These are phyloP conservation scores for Blastobotrys capitulatus DNA, from an alignment of 1,139 yeast species.

Conservation along the genomic window DNA sequence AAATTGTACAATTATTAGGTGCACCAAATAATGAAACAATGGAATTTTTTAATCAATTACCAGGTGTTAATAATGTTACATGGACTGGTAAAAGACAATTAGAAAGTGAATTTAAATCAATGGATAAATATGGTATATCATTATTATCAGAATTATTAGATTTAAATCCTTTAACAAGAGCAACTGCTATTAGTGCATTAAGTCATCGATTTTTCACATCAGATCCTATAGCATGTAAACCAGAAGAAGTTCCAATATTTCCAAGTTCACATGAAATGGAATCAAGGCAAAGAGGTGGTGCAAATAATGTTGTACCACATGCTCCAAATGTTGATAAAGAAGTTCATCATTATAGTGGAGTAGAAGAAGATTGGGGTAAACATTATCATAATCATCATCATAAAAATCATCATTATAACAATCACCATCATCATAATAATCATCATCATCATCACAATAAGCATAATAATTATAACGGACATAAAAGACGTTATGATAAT, in stretches of 20 bases:
- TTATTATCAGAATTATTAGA: slow-evolving; percentile 30
- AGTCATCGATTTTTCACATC: slow-evolving; percentile 60
- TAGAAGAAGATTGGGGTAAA: not conserved
- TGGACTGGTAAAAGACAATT: slow-evolving; percentile 45
- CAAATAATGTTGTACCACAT: slow-evolving; percentile 9
- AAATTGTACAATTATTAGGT: slow-evolving; percentile 76
- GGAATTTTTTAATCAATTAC: slow-evolving; percentile 56
- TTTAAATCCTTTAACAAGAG: slow-evolving; percentile 63
- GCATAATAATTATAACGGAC: not conserved
- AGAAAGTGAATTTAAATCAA: slow-evolving; percentile 42
- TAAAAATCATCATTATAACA: slow-evolving; percentile 5
- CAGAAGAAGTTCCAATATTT: slow-evolving; percentile 54
- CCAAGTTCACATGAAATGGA: slow-evolving; percentile 91
- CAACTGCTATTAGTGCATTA: slow-evolving; percentile 76
- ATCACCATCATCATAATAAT: slow-evolving; percentile 2
- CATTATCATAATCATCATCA: slow-evolving; percentile 3
- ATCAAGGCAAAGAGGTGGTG: slow-evolving; percentile 40
- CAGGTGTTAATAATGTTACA: slow-evolving; percentile 32
- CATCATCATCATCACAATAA: slow-evolving; percentile 1
- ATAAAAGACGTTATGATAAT: not conserved
- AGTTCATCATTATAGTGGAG: slow-evolving; percentile 13
- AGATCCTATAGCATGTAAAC: slow-evolving; percentile 55
- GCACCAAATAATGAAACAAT: slow-evolving; percentile 61
- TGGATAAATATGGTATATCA: slow-evolving; percentile 30
- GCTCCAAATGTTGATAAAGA: slow-evolving; percentile 18